A percentile compares a stretch with the other conserved stretches of the same genome.
Evolutionary conservation across 306 rosid species (phyloP).

Genomic region (Quercus rubra): DNA sequence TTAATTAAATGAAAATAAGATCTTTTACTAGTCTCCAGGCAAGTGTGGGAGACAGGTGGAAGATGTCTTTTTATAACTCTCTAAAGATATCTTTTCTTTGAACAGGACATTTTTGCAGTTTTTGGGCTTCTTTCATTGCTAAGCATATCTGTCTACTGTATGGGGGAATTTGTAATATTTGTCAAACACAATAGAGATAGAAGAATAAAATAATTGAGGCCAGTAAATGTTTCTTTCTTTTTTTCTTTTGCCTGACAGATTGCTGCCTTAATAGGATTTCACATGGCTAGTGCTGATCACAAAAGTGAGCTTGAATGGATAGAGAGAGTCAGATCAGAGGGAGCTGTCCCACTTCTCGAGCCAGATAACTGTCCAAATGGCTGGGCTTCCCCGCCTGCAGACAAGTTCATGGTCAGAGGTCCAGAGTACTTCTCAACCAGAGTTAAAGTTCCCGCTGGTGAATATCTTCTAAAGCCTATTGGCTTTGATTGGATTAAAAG

Average conservation of each 20-base stretch:
- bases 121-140: neutral
- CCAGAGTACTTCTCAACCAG: constrained; percentile 74
- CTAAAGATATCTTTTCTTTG: neutral
- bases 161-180: neutral
- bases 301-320: constrained; percentile 55
- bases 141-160: neutral
- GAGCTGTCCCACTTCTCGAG: constrained; percentile 60
- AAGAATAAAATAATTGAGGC: neutral
- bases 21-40: neutral
- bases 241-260: neutral
- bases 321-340: constrained; percentile 61
- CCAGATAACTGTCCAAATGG: constrained; percentile 57
- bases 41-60: no score
- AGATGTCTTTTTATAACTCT: neutral
- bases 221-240: neutral
- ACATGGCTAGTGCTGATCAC: constrained; percentile 48
- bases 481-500: constrained; percentile 95
- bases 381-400: constrained; percentile 82
- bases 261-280: constrained; percentile 26
- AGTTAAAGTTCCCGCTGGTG: constrained; percentile 73
- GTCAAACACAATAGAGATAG: neutral
- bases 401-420: constrained; percentile 82
- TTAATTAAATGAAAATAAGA: neutral
- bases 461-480: constrained; percentile 70
- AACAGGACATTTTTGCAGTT: neutral